Percentiles rank a stretch among this genome's conserved stretches.
Conservation (phyloP, 768 basidiomycete genomes). For the Suillus spraguei region DNA sequence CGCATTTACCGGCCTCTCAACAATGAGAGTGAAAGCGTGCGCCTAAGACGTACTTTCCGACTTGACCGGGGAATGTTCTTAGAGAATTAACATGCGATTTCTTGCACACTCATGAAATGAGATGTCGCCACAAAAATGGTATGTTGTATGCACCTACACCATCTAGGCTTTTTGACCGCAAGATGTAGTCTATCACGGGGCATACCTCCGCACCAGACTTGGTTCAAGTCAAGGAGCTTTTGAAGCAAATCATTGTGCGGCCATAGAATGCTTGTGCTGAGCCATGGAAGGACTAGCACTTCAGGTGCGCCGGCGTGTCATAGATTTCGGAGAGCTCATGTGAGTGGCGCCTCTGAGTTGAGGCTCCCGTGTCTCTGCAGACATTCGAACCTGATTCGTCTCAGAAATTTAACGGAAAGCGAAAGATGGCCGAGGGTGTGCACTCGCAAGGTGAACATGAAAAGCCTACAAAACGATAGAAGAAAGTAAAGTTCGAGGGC, state of each 20-base stretch:
- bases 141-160: no score
- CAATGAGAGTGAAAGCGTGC: neutral
- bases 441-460: neutral
- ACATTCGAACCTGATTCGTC: constrained; percentile 26
- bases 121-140: no score
- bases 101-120: no score
- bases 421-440: constrained; percentile 32
- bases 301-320: no score
- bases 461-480: constrained; percentile 30
- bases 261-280: neutral
- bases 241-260: neutral
- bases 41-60: neutral
- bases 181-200: neutral
- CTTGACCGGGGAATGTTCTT: no score
- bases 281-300: no score
- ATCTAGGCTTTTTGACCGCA: neutral
- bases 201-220: neutral
- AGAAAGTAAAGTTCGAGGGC: constrained; percentile 22
- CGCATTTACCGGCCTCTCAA: neutral
- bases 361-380: constrained; percentile 13
- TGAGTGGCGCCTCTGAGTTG: no score
- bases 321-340: no score
- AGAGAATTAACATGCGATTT: no score
- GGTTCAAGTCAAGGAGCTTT: neutral
- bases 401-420: constrained; percentile 28